Conservation (phyloP, 116 monocot genomes). For the Phalaenopsis hybrid region DNA sequence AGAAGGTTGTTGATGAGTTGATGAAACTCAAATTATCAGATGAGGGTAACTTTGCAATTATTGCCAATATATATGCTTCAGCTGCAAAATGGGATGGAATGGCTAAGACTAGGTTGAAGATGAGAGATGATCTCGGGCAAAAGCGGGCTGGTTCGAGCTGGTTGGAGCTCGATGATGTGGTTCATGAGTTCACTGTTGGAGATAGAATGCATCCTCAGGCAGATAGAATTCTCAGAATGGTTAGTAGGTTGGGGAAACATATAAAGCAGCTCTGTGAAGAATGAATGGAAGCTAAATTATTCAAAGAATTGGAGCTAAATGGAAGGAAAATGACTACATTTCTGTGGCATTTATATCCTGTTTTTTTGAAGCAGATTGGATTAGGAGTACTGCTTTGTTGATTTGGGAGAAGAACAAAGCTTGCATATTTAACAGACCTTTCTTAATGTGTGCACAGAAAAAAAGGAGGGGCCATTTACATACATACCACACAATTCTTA, state of each 20-base stretch:
- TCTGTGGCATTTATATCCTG: not conserved
- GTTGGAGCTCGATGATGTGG: slow-evolving; percentile 50
- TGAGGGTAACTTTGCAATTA: slow-evolving; percentile 51
- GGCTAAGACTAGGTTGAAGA: slow-evolving; percentile 53
- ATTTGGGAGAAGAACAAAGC: not conserved
- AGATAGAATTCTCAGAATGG: slow-evolving; percentile 44
- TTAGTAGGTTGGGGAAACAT: slow-evolving; percentile 47
- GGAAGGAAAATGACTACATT: not conserved
- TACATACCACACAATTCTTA: too few species aligned
- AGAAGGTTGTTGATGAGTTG: slow-evolving; percentile 43
- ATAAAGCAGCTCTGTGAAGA: slow-evolving; percentile 25
- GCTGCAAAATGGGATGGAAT: slow-evolving; percentile 54
- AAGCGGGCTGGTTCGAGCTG: slow-evolving; percentile 71
- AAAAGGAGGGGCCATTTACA: too few species aligned
- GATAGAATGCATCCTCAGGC: slow-evolving; percentile 51
- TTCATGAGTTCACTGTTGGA: slow-evolving; percentile 65
- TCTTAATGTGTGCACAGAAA: too few species aligned
- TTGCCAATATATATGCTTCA: slow-evolving; percentile 70
- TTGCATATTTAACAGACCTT: too few species aligned
- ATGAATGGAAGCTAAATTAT: not conserved
- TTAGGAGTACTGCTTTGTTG: not conserved
- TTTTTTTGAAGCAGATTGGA: not conserved
- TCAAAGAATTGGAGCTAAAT: not conserved
- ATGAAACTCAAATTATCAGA: slow-evolving; percentile 37
- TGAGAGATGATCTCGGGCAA: slow-evolving; percentile 34